Evolutionary conservation across 257 asterid species (phyloP).

Genomic region (Solanum sitiens): DNA sequence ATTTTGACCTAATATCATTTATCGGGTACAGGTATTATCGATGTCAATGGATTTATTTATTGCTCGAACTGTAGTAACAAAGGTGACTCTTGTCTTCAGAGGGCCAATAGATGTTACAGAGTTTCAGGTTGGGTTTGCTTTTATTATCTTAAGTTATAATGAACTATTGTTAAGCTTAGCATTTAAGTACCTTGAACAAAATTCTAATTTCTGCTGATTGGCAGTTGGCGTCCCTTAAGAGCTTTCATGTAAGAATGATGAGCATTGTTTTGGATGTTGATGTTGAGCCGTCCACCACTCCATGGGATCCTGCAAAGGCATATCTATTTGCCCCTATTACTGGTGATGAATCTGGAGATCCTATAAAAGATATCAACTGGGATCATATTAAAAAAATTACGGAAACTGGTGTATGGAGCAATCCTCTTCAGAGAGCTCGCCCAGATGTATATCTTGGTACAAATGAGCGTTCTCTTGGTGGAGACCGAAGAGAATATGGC

Average conservation of each 20-base stretch:
- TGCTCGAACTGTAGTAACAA: conserved; percentile 79
- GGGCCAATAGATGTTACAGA: conserved; percentile 57
- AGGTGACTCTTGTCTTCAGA: conserved; percentile 58
- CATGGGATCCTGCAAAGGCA: conserved; percentile 95
- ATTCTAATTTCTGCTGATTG: conserved; percentile 7
- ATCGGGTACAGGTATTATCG: conserved; percentile 57
- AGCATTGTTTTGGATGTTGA: conserved; percentile 98
- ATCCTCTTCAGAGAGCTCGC: conserved; percentile 96
- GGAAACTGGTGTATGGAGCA: conserved; percentile 66
- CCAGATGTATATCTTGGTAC: conserved; percentile 99
- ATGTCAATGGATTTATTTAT: conserved; percentile 89
- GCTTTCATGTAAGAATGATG: conserved; percentile 95
- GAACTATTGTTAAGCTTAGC: background rate
- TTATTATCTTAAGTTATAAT: conserved; percentile 2
- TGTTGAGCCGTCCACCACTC: conserved; percentile 94
- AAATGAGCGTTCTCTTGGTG: conserved; percentile 87
- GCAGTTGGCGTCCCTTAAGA: conserved; percentile 72
- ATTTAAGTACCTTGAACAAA: conserved; percentile 2
- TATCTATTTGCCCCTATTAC: conserved; percentile 72
- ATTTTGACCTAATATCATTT: background rate
- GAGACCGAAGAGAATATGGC: conserved; percentile 94
- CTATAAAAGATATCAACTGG: conserved; percentile 59
- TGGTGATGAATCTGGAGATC: conserved; percentile 31
- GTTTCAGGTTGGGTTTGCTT: conserved; percentile 50
- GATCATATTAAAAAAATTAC: conserved; percentile 53